Evolutionary conservation across 257 asterid species (phyloP), one percentile per base, ranked within the genome.

Genomic region (Nicotiana tabacum): DNA sequence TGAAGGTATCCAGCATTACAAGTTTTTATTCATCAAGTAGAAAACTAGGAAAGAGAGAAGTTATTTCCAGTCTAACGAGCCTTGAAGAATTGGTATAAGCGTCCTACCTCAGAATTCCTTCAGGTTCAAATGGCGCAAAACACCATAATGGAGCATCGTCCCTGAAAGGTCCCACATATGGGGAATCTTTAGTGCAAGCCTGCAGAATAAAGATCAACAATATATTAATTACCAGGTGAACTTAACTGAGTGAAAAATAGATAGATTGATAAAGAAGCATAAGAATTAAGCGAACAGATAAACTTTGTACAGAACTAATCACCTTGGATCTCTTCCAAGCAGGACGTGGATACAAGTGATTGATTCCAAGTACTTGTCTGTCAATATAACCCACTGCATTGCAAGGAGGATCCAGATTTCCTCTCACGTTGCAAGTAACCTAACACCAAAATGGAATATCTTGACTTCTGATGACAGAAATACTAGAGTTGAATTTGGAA

Each of bases 241-340:
- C 21, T 21, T 21, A 21, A 21, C 21, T 21, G 21, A 21, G 21
- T 21, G 21, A 21, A 66, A n/a, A 62, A 46, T 35, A 69, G 32
- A 78, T 9, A 21, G 77, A 39, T 57, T 9, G 30, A 37, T 48
- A n/a, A 56, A 30, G 15, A 39, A 56, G 58, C 48, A 78, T 24
- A 76, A 69, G 60, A 77, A 62, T 61, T 39, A 6, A 43, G 1
- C 53, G 29, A 57, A 77, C 46, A 68, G 55, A 21, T 17, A 7
- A 15, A 16, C 7, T 46, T 58, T 21, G 21, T 21, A 21, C 21
- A 21, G 21, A 21, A 21, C 21, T 21, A 21, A 21, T 21, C 21
- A 88, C 96, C 90, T 87, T 86, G 83, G 96, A 90, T 87, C 97
- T 88, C 90, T 91, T 91, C 97, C 96, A 93, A 74, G 95, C 96